These are phyloP conservation scores for Limonium bicolor DNA, from an alignment of 148 eudicot species.

Conservation along the genomic window DNA sequence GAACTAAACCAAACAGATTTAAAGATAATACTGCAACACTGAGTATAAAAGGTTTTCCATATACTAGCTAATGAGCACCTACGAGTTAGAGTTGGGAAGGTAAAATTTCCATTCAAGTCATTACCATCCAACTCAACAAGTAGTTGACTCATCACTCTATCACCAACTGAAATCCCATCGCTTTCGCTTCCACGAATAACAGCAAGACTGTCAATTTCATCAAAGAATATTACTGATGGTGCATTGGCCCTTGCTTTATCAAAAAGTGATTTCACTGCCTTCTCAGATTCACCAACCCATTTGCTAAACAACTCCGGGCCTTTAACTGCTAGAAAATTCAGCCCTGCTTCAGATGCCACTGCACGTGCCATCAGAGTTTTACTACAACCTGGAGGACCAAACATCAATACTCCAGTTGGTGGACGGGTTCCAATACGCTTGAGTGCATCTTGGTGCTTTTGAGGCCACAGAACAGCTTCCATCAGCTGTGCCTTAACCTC, in stretches of 20 bases:
- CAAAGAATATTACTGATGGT: constrained; percentile 88
- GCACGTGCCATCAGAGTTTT: constrained; percentile 98
- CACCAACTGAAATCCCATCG: constrained; percentile 86
- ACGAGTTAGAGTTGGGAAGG: too few species aligned
- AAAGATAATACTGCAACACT: too few species aligned
- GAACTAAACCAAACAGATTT: too few species aligned
- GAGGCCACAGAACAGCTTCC: constrained; percentile 98
- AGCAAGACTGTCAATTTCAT: constrained; percentile 96
- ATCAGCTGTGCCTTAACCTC: constrained; percentile 81
- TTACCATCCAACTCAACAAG: constrained; percentile 91
- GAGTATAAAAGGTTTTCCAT: too few species aligned
- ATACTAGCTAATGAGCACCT: too few species aligned
- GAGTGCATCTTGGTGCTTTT: constrained; percentile 73
- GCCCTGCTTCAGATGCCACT: constrained; percentile 87
- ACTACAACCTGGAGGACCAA: constrained; percentile 99
- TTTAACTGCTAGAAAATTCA: constrained; percentile 89
- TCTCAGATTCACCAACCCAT: constrained; percentile 99
- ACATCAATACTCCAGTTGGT: constrained; percentile 80
- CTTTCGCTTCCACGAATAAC: constrained; percentile 74
- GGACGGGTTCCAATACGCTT: constrained; percentile 74
- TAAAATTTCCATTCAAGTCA: too few species aligned
- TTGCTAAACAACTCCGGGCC: constrained; percentile 97
- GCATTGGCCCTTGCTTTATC: constrained; percentile 94
- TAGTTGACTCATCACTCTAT: constrained; percentile 91
- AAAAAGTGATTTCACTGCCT: constrained; percentile 76